Conservation (phyloP, 2,329 filamentous ascomycete species). For the Cephalotrichum gorgonifer region DNA sequence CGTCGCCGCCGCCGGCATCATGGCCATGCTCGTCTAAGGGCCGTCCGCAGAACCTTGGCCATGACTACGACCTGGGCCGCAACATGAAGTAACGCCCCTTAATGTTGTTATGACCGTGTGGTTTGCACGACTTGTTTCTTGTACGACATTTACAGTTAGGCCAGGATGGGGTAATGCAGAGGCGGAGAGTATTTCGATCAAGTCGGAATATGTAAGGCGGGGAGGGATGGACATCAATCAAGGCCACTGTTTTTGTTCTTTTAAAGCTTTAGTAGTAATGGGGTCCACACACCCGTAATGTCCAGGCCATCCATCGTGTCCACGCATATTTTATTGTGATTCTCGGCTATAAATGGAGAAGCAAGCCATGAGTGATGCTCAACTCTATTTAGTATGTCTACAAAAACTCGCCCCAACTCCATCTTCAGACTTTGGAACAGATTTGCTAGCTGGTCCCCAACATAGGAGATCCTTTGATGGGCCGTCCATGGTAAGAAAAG, state of each 20-base stretch:
- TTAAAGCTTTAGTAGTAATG: neutral
- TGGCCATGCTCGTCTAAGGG: constrained; percentile 36
- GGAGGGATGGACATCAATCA: no score
- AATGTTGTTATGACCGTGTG: neutral
- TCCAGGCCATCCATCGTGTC: neutral
- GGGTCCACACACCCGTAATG: neutral
- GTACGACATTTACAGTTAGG: neutral
- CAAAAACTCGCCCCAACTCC: no score
- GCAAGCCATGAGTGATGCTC: no score
- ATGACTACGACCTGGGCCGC: neutral
- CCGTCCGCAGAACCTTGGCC: neutral
- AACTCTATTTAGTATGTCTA: no score
- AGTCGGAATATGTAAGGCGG: neutral
- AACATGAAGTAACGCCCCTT: neutral
- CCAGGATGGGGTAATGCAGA: neutral
- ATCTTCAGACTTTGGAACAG: no score
- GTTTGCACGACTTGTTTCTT: neutral
- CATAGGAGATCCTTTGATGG: no score
- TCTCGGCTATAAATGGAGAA: neutral
- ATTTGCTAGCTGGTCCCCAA: no score
- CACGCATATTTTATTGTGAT: neutral
- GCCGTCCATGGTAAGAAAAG: no score
- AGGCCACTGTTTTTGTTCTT: neutral
- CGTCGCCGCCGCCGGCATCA: constrained; percentile 37
- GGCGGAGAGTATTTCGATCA: neutral